A percentile compares a stretch with the other conserved stretches of the same genome.
phyloP scores from a whole-genome alignment of 2,329 filamentous ascomycete genomes.

The Amauroascus niger region DNA sequence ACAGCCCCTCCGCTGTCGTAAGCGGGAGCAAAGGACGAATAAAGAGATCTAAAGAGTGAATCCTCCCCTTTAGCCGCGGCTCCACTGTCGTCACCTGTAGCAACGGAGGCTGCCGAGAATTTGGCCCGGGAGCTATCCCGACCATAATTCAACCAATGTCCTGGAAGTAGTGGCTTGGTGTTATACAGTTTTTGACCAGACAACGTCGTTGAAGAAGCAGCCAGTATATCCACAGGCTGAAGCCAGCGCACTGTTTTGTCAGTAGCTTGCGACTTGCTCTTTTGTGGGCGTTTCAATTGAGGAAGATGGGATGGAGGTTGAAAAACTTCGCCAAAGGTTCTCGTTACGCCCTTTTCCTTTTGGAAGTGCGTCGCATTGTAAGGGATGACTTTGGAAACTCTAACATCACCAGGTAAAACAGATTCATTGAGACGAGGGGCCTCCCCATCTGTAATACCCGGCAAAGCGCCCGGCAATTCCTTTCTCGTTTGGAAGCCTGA shows the following conservation, averaged over 20 bases:
- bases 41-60: conserved; percentile 25
- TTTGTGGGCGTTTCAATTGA: conserved; percentile 34
- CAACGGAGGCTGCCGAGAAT: not conserved
- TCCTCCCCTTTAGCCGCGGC: conserved; percentile 22
- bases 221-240: conserved; percentile 33
- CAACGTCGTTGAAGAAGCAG: conserved; percentile 27
- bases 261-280: conserved; percentile 26
- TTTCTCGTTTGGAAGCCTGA: conserved; percentile 59
- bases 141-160: conserved; percentile 38
- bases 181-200: conserved; percentile 35
- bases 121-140: conserved; percentile 1
- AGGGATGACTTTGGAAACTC: conserved; percentile 56
- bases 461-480: conserved; percentile 1
- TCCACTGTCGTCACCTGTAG: not conserved
- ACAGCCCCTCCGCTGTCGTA: conserved; percentile 39
- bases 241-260: conserved; percentile 31
- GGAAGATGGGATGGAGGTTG: conserved; percentile 31
- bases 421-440: conserved; percentile 46
- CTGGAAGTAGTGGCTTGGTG: conserved; percentile 32
- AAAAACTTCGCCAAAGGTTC: conserved; percentile 40
- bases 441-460: conserved; percentile 28
- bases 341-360: conserved; percentile 25
- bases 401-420: conserved; percentile 64
- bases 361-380: conserved; percentile 29
- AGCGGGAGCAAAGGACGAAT: conserved; percentile 42